Base-by-base conservation (phyloP, 2,329 filamentous ascomycete genomes). In the Xylaria sp. region DNA sequence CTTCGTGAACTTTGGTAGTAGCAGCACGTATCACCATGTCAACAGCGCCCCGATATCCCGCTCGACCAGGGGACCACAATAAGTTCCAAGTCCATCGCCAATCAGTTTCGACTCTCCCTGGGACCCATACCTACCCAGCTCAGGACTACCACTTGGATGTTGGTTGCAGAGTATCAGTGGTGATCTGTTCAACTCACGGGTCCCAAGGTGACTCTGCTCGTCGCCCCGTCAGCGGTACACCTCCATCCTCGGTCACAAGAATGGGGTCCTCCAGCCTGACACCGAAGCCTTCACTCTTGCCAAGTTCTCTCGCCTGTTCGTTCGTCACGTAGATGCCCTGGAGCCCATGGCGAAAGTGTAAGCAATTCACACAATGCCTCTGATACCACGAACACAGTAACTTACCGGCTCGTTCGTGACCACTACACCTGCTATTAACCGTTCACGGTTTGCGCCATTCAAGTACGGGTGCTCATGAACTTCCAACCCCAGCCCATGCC, bases 241-340 rank as follows among this genome's bases (percentile, higher is more conserved):
- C 76, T 2, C 76, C 76, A 0, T 74, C 63, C 60, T 73, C 72
- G 1, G 76, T 76, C 2, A 78, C 75, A 15, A 77, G 69, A 13
- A 78, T 76, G 2, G 76, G 75, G 52, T 78, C 76, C 58, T 78
- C 76, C 2, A 77, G 70, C 34, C 76, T 71, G 18, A 78, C 73
- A 13, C 76, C 76, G 31, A 78, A 78, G 9, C 76, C 76, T 12
- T 51, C 39, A 7, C 67, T 62, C 58, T 72, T 73, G 1, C 76
- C 76, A 46, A 78, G 66, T 28, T 65, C 60, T 13, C 55, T 65
- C 3, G 76, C 76, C 48, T 78, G 76, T 60, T 78, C 76, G 18
- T 72, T 72, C 9, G 76, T 78, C n/a, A 78, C 76, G 31, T 78
- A 78, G 3, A 77, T 78, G 5, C 76, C 76, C 76, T 67, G 57